Base-by-base conservation (phyloP, 768 basidiomycete genomes). In the Lactarius deliciosus region DNA sequence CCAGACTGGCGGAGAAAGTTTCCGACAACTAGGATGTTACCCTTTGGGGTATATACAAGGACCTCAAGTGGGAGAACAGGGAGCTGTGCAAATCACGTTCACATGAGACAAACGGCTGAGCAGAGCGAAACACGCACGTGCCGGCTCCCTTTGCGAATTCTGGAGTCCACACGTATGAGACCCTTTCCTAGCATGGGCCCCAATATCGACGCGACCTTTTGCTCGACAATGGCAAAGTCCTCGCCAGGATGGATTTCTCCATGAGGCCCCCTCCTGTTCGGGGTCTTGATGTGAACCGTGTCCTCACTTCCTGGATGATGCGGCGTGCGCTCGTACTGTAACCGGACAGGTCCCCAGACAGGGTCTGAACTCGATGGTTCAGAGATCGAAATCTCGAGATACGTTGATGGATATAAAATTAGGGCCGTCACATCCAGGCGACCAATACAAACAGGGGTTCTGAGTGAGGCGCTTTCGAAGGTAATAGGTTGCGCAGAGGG, bases 21-120 rank as follows among this genome's bases (percentile, higher is more conserved):
- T 68, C 92, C 88, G 68, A 99, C 90, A 63, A 90, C 87, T 38
- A 82, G 79, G 69, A 98, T 90, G 77, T 98, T 95, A 38, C 93
- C 92, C 75, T 96, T 97, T 5, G 94, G 93, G 6, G 96, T 96
- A 77, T 91, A 96, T 36, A 98, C 87, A 45, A 97, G 85, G 76
- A 97, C 84, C 73, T 90, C 89, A 20, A 98, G 81, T 25, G 88
- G 86, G 55, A 96, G 81, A 63, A 94, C 91, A 57, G 91, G 90
- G 61, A 91, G 82, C 92, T 96, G 76, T 11, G 66, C 60, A 38
- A 63, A 45, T 58, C 15, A 62, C 30, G 66, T 59, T 72, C 45
- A 68, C 68, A 73, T 64, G 38, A 60, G 62, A 70, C 63, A 70
- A 62, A 59, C 59, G 16, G 20, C 59, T 40, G 56, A 57, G 71